Evolutionary conservation across 768 basidiomycete genomes (phyloP), one percentile per base, ranked within the genome.

Genomic region (Mycena filopes): DNA sequence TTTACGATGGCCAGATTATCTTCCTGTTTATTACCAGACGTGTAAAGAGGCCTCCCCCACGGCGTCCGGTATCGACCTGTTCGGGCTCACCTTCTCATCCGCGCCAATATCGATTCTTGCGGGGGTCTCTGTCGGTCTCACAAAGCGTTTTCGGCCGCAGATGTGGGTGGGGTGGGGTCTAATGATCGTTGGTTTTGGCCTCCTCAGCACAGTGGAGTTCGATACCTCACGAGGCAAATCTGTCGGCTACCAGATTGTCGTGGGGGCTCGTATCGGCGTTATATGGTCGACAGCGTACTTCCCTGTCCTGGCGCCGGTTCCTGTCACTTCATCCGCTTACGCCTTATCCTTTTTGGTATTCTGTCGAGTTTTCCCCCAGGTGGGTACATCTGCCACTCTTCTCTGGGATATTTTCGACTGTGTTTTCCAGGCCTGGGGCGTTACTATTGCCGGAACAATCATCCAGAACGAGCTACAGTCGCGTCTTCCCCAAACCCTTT

Each of bases 381-480:
- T 80, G 50, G 49, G 72, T 54, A 11, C 55, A 33, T 33, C 7
- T 7, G 33, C 49, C 20, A 29, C 11, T 49, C 29, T 43, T 20
- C 16, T 4, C 23, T 29, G 16, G 11, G n/a, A 9, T n/a, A 18
- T 18, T 11, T 25, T 13, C n/a, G 13, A 29, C 18, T 42, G 33
- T 25, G 72, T 20, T 45, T 2, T 5, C n/a, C n/a, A 87, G 80
- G 75, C 77, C 6, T 84, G 85, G 81, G 87, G 87, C 0, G 74
- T 88, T 67, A 78, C 82, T 0, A 80, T 89, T 62, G 82, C 84
- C 2, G 78, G 77, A 16, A 79, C 82, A 0, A 78, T 88, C 50
- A 76, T 89, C 8, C 83, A 86, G 66, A 89, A 87, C 73, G 41
- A 9, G 8, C 18, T 42, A 16, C 41, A n/a, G 41, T 16, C 9